Conservation (phyloP, 805 yeast species). For the Candida ficus region DNA sequence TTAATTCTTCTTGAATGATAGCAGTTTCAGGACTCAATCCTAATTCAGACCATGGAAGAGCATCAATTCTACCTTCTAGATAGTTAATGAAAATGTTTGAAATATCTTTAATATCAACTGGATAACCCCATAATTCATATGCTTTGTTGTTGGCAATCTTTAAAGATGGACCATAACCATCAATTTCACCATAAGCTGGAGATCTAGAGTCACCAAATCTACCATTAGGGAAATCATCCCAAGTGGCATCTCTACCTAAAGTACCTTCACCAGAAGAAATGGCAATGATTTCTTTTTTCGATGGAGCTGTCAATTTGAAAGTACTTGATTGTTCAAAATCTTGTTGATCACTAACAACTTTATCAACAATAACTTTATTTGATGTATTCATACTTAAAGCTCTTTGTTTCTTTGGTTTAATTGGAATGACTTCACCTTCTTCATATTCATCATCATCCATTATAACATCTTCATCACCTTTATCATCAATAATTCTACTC, state of each 20-base stretch:
- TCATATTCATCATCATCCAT: constrained; percentile 21
- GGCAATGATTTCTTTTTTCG: constrained; percentile 59
- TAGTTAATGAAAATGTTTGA: constrained; percentile 65
- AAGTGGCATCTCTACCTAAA: constrained; percentile 82
- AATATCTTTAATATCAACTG: constrained; percentile 54
- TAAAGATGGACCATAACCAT: constrained; percentile 92
- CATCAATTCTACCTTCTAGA: constrained; percentile 66
- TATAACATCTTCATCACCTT: constrained; percentile 33
- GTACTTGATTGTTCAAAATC: constrained; percentile 20
- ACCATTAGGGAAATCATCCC: constrained; percentile 98
- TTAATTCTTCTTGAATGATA: constrained; percentile 84
- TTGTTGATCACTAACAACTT: constrained; percentile 21
- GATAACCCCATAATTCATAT: constrained; percentile 74
- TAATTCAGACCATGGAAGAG: constrained; percentile 89
- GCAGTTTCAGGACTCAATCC: constrained; percentile 87
- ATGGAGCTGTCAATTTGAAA: constrained; percentile 28
- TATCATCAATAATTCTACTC: constrained; percentile 40
- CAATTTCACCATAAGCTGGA: constrained; percentile 97
- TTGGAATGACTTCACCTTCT: constrained; percentile 3
- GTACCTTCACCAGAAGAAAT: constrained; percentile 83
- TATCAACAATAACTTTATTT: constrained; percentile 35
- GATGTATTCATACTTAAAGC: constrained; percentile 29
- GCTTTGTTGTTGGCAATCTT: constrained; percentile 70
- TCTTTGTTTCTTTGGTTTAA: constrained; percentile 14
- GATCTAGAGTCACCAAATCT: constrained; percentile 93